Base-by-base conservation (phyloP, 352 stramenopile species). In the Phytophthora uliginosa region DNA sequence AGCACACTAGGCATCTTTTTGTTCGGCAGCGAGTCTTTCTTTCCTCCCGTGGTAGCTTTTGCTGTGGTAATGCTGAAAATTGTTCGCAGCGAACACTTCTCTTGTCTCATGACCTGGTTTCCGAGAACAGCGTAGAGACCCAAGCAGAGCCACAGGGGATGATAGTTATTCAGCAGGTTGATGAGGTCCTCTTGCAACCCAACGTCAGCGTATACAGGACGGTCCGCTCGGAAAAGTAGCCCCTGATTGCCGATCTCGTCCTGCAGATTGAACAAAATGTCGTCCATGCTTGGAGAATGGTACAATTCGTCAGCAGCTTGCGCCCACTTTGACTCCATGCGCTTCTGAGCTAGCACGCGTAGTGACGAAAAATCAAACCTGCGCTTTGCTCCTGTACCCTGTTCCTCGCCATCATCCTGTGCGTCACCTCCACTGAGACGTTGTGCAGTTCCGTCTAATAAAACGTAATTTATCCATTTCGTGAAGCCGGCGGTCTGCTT, bases 121-220 rank as follows among this genome's bases (percentile, higher is more conserved):
- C 90, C 92, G 3, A 97, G 78, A 47, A 99, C 88, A 15, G 86
- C 91, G 74, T 98, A 92, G 7, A 99, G 77, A 0, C 89, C 95
- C 8, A 99, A 71, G 33, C 88, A 89, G 18, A 99, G 83, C 95
- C 95, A 99, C 6, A 95, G 85, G 1, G 90, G 92, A 36, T 98
- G 85, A 67, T 98, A 99, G 10, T 93, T 96, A 51, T 98, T 95
- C 26, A 98, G 71, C 3, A 98, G 74, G 18, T 74, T 69, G 6
- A 98, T 78, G 4, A 98, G 66, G n/a, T 98, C 82, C 42, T 93
- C 75, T 53, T 98, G 84, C 2, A 98, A 76, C 0, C 89, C 93
- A 28, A 99, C 79, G 50, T 99, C 94, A 4, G 89, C 93, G 75
- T 97, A 95, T 34, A 98, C 83, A 40, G 96, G 92, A 7, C 93